Evolutionary conservation across 371 early-diverging fungal species (phyloP).

Genomic region (Actinomortierella wolfii): DNA sequence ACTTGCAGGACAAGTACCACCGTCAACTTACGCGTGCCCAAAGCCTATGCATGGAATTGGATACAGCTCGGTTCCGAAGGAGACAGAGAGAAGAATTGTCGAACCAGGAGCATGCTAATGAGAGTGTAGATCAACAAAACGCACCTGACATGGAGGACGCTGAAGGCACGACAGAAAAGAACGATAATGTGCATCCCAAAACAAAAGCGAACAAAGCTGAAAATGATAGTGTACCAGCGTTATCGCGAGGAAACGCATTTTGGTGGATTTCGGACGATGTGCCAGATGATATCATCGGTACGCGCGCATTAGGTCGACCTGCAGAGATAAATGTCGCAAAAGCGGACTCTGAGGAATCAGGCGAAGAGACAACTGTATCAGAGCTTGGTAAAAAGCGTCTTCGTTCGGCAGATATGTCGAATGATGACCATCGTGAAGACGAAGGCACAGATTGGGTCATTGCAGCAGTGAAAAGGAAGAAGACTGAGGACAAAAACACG

Average conservation of each 20-base stretch:
- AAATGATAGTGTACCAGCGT: slow-evolving; percentile 13
- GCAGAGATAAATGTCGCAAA: slow-evolving; percentile 5
- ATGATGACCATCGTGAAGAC: slow-evolving; percentile 18
- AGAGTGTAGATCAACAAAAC: no score
- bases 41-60: slow-evolving; percentile 32
- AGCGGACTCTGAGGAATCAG: slow-evolving; percentile 6
- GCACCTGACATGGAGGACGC: no score
- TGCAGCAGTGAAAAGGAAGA: slow-evolving; percentile 23
- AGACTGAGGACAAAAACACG: slow-evolving; percentile 13
- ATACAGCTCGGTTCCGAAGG: slow-evolving; percentile 4
- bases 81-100: no score
- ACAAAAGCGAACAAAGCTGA: slow-evolving; percentile 32
- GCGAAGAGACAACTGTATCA: slow-evolving; percentile 9
- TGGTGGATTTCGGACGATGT: slow-evolving; percentile 41
- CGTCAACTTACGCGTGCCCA: slow-evolving; percentile 30
- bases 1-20: slow-evolving; percentile 18
- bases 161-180: no score
- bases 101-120: no score
- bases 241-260: slow-evolving; percentile 23
- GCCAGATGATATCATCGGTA: slow-evolving; percentile 39
- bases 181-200: no score
- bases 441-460: slow-evolving; percentile 17
- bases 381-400: background rate
- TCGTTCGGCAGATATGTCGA: no score
- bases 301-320: slow-evolving; percentile 34